Conservation (phyloP, 2,329 filamentous ascomycete species). For the Purpureocillium lavendulum region DNA sequence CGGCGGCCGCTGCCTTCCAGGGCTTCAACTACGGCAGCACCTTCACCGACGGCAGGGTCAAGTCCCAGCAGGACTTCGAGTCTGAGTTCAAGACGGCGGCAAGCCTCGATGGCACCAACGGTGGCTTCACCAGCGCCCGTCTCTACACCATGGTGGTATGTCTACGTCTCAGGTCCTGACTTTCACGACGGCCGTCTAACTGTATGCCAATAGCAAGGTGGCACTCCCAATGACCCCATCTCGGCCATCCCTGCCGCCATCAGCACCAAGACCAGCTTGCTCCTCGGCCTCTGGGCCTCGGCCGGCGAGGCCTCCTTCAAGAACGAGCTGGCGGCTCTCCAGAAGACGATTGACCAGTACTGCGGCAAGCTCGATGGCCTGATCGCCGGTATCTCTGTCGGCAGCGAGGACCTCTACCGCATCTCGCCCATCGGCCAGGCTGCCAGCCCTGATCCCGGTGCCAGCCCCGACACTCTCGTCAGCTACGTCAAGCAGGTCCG, state of each 20-base stretch:
- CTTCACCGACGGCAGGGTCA: conserved; percentile 50
- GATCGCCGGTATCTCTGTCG: conserved; percentile 77
- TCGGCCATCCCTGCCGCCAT: conserved; percentile 77
- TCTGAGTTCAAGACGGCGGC: conserved; percentile 60
- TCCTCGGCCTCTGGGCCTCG: conserved; percentile 80
- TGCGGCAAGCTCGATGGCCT: conserved; percentile 55
- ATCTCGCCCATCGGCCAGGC: conserved; percentile 60
- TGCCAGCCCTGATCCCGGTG: conserved; percentile 54
- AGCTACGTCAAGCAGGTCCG: conserved; percentile 65
- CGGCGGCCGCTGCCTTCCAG: conserved; percentile 33
- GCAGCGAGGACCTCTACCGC: conserved; percentile 81
- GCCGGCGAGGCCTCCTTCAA: conserved; percentile 53
- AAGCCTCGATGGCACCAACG: conserved; percentile 52
- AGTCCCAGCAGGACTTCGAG: conserved; percentile 58
- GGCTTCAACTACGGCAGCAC: conserved; percentile 70
- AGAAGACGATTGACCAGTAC: conserved; percentile 59
- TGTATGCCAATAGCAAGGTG: conserved; percentile 42
- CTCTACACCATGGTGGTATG: conserved; percentile 62
- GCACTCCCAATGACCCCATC: conserved; percentile 56
- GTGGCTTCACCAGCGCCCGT: conserved; percentile 58
- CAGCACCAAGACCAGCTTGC: conserved; percentile 65
- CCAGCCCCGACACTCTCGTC: conserved; percentile 52
- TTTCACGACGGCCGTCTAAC: background rate
- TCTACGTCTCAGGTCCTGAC: background rate
- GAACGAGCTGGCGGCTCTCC: conserved; percentile 68